A percentile compares a stretch with the other conserved stretches of the same genome.
These are phyloP conservation scores for Polytolypa hystricis DNA, from an alignment of 2,329 filamentous ascomycete genomes.

Conservation along the genomic window DNA sequence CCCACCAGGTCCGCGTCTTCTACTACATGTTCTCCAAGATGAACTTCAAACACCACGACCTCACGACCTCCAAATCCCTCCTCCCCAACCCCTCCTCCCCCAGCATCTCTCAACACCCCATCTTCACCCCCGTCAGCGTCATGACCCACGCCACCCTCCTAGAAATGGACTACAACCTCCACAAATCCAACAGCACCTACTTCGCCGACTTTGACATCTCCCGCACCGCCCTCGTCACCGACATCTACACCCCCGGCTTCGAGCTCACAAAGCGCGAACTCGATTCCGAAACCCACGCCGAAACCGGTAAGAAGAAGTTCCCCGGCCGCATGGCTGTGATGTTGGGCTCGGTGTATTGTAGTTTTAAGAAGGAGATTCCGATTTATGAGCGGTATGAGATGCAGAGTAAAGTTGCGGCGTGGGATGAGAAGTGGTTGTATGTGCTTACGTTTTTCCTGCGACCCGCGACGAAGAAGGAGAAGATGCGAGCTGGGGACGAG, in stretches of 20 bases:
- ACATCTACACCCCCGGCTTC: constrained; percentile 51
- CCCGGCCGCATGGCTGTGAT: constrained; percentile 47
- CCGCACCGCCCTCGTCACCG: constrained; percentile 67
- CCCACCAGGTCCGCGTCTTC: constrained; percentile 45
- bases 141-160: constrained; percentile 55
- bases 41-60: constrained; percentile 38
- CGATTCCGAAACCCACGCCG: constrained; percentile 35
- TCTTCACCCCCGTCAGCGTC: constrained; percentile 63
- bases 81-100: too few relatives aligned
- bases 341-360: constrained; percentile 62
- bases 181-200: constrained; percentile 78
- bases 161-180: constrained; percentile 78
- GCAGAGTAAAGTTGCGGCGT: constrained; percentile 57
- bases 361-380: constrained; percentile 62
- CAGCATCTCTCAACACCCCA: constrained; percentile 40
- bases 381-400: constrained; percentile 61
- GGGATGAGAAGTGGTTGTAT: constrained; percentile 77
- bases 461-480: constrained; percentile 32
- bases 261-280: constrained; percentile 42
- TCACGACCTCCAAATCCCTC: constrained; percentile 33
- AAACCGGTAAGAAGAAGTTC: constrained; percentile 36
- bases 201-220: constrained; percentile 77
- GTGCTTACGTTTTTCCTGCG: constrained; percentile 62
- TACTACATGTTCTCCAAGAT: constrained; percentile 47
- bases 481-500: too few relatives aligned